Evolutionary conservation across 768 basidiomycete species (phyloP).

Genomic region (Auricularia auricula-judae): DNA sequence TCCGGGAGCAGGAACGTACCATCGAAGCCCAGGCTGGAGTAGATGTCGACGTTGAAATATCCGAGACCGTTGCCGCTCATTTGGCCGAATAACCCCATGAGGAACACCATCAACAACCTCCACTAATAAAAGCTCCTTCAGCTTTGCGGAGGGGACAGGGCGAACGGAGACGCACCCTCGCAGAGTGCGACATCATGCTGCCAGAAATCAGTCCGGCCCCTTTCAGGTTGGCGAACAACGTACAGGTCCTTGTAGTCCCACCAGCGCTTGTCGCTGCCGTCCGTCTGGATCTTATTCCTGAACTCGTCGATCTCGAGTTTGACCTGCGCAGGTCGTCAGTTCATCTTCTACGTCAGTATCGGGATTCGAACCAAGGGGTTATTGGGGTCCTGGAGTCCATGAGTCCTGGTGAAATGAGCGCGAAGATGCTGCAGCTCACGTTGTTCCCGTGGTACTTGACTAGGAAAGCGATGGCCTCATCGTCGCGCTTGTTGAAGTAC

Average conservation of each 20-base stretch:
- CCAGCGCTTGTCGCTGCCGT: constrained; percentile 24
- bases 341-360: neutral
- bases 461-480: constrained; percentile 19
- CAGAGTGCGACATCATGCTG: constrained; percentile 10
- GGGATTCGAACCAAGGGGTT: constrained; percentile 12
- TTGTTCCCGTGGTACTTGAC: constrained; percentile 19
- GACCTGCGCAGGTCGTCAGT: neutral
- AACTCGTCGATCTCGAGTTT: constrained; percentile 20
- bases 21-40: constrained; percentile 13
- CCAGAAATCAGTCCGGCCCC: too few relatives aligned
- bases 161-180: constrained; percentile 11
- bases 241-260: constrained; percentile 17
- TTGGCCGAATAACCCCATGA: constrained; percentile 19
- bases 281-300: constrained; percentile 17
- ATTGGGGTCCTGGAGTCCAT: constrained; percentile 9
- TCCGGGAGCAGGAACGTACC: neutral
- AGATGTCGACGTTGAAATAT: constrained; percentile 20
- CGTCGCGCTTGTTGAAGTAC: constrained; percentile 12
- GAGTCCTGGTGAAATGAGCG: neutral
- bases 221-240: constrained; percentile 6
- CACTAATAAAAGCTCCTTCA: neutral
- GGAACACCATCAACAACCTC: constrained; percentile 6
- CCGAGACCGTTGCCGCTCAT: constrained; percentile 25
- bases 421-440: neutral
- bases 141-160: neutral